Percentiles rank a stretch among this genome's conserved stretches.
These are phyloP conservation scores for Alopecurus myosuroides DNA, from an alignment of 176 grass and related monocot species.

Conservation along the genomic window DNA sequence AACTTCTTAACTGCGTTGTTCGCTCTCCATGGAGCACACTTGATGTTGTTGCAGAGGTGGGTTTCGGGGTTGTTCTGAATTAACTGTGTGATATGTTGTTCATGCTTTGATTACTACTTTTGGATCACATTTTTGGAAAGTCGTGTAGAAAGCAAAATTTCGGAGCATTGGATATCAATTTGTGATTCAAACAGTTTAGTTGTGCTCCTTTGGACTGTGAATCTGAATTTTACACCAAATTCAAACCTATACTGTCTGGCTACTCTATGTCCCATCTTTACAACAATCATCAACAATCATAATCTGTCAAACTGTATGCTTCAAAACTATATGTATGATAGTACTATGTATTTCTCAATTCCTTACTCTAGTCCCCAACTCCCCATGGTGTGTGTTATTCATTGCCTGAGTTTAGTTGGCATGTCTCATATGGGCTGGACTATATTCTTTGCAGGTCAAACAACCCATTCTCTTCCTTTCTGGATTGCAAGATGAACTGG, in stretches of 20 bases:
- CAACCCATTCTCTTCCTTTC: conserved; percentile 93
- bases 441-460: conserved; percentile 52
- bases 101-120: background rate
- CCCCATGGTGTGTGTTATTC: background rate
- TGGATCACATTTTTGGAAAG: background rate
- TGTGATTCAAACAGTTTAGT: background rate
- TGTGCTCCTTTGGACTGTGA: background rate
- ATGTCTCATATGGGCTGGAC: background rate
- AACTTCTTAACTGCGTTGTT: conserved; percentile 87
- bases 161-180: background rate
- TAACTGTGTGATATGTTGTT: background rate
- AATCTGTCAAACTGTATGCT: background rate
- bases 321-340: background rate
- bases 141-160: background rate
- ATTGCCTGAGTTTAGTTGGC: background rate
- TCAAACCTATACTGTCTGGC: background rate
- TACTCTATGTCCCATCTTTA: background rate
- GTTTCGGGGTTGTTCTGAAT: conserved; percentile 9
- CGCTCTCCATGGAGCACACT: conserved; percentile 97
- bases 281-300: conserved; percentile 15
- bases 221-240: conserved; percentile 1
- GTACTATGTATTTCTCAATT: background rate
- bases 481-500: conserved; percentile 94
- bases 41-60: conserved; percentile 74
- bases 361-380: conserved; percentile 8